Conservation (phyloP, 345 rosid genomes). For the Populus davidiana region DNA sequence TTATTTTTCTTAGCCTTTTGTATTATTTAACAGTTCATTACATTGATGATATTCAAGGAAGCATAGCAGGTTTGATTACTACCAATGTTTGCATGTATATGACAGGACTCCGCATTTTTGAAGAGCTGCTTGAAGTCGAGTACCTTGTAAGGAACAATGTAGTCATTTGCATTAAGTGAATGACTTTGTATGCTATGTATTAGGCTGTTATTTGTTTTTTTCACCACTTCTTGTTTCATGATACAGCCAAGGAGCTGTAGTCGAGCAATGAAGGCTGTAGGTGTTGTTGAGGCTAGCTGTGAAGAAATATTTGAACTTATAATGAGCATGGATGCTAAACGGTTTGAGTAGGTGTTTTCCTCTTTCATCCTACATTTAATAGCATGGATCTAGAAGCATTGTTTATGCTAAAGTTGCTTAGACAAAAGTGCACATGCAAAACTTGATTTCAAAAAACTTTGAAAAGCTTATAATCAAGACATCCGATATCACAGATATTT, state of each 20-base stretch:
- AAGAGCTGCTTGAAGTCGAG: constrained; percentile 98
- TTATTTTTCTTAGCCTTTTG: constrained; percentile 3
- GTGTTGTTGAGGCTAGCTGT: constrained; percentile 95
- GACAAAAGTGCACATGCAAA: not conserved
- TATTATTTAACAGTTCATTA: constrained; percentile 15
- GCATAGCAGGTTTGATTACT: not conserved
- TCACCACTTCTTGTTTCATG: constrained; percentile 24
- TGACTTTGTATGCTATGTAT: constrained; percentile 15
- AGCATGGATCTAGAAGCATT: constrained; percentile 1
- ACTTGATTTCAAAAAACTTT: not conserved
- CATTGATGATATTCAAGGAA: constrained; percentile 10
- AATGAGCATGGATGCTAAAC: constrained; percentile 99
- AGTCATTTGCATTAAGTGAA: constrained; percentile 19
- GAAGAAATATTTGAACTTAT: constrained; percentile 96
- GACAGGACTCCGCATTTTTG: constrained; percentile 98
- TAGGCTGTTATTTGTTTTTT: constrained; percentile 19
- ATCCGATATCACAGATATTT: not conserved
- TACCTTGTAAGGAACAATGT: constrained; percentile 69
- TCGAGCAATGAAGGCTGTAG: constrained; percentile 99
- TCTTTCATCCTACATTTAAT: constrained; percentile 10
- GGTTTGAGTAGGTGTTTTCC: constrained; percentile 86
- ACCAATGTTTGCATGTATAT: constrained; percentile 10
- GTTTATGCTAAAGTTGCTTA: not conserved
- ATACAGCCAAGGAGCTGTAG: constrained; percentile 99
- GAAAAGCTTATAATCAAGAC: not conserved